These are phyloP conservation scores for Globisporangium canariense DNA, from an alignment of 352 stramenopile species.

Conservation along the genomic window DNA sequence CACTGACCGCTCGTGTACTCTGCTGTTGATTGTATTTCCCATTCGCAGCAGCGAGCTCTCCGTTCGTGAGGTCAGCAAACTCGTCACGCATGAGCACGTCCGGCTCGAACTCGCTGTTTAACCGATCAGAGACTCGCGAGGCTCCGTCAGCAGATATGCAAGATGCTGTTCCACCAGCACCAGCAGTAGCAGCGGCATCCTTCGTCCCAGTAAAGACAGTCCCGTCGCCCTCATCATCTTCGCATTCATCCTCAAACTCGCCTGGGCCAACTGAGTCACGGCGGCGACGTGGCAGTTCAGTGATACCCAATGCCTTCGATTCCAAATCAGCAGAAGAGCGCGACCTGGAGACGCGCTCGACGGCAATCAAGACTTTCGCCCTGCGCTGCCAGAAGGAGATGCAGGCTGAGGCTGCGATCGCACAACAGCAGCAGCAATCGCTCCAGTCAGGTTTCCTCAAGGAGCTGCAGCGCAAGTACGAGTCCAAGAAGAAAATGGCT, in stretches of 20 bases:
- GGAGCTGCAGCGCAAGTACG: constrained; percentile 59
- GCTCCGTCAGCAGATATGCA: background rate
- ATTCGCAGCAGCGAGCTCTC: background rate
- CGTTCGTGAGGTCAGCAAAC: background rate
- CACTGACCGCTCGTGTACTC: background rate
- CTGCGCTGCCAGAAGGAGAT: constrained; percentile 35
- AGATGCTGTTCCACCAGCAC: background rate
- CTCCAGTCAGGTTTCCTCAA: constrained; percentile 36
- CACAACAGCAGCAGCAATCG: constrained; percentile 32
- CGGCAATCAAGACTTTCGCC: constrained; percentile 32
- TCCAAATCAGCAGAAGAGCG: constrained; percentile 18
- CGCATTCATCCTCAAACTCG: background rate
- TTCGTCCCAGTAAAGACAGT: constrained; percentile 8
- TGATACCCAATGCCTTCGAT: constrained; percentile 11
- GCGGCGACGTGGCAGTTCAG: background rate
- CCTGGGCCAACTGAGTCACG: too few relatives aligned
- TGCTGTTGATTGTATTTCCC: too few relatives aligned
- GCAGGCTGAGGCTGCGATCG: constrained; percentile 23
- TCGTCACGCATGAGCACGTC: constrained; percentile 4
- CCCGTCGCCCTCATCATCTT: background rate
- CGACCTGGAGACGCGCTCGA: constrained; percentile 29
- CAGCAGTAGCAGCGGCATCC: background rate
- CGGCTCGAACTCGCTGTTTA: background rate
- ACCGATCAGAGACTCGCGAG: background rate
- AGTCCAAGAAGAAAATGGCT: constrained; percentile 57